Percentiles rank a stretch among this genome's conserved stretches.
Conservation (phyloP, 768 basidiomycete genomes). For the Leucosporidium yakuticum region DNA sequence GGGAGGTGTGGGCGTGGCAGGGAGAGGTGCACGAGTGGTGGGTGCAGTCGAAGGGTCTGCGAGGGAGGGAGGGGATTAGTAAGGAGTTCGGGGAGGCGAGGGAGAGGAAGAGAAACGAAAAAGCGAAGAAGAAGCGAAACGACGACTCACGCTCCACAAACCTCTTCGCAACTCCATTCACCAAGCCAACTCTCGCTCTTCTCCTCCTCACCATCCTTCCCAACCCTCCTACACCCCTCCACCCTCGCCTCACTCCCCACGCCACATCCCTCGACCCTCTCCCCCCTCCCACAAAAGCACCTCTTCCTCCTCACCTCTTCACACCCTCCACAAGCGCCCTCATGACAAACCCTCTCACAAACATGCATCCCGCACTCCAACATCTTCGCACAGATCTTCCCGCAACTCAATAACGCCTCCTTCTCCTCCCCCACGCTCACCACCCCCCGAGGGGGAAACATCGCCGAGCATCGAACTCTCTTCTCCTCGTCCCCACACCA, state of each 20-base stretch:
- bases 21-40: slow-evolving; percentile 62
- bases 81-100: neutral
- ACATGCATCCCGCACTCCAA: slow-evolving; percentile 50
- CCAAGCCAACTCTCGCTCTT: slow-evolving; percentile 57
- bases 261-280: slow-evolving; percentile 52
- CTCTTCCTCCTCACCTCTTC: slow-evolving; percentile 50
- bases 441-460: slow-evolving; percentile 19
- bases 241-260: slow-evolving; percentile 25
- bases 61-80: slow-evolving; percentile 7
- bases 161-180: slow-evolving; percentile 55
- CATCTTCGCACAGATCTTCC: slow-evolving; percentile 47
- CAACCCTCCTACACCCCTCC: slow-evolving; percentile 28
- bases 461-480: slow-evolving; percentile 56
- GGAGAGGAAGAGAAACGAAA: neutral
- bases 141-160: slow-evolving; percentile 59
- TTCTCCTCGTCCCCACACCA: slow-evolving; percentile 63
- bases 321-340: slow-evolving; percentile 67
- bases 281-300: slow-evolving; percentile 78
- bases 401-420: slow-evolving; percentile 54
- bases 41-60: slow-evolving; percentile 67
- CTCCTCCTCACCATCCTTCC: slow-evolving; percentile 37
- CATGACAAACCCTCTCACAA: slow-evolving; percentile 68
- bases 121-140: neutral
- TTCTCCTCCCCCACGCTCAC: slow-evolving; percentile 46
- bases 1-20: slow-evolving; percentile 51